Evolutionary conservation across 331 rosid species (phyloP).

Genomic region (Erythrophleum ivorense): DNA sequence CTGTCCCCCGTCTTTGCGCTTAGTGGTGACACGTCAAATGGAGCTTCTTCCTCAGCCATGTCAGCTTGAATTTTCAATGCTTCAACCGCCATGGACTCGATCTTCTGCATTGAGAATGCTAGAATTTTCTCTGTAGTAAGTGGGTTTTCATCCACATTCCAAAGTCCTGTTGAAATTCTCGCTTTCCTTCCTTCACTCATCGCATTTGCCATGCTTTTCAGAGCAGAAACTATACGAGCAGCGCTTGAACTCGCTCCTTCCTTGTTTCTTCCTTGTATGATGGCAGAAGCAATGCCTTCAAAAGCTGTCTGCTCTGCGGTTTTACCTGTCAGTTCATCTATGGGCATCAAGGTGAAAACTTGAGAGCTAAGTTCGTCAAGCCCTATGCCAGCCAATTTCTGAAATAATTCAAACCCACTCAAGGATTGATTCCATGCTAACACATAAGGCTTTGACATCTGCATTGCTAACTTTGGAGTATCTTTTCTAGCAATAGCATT

Average conservation of each 20-base stretch:
- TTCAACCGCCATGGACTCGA: constrained; percentile 79
- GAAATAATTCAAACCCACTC: constrained; percentile 82
- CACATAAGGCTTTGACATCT: constrained; percentile 76
- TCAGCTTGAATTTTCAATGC: constrained; percentile 88
- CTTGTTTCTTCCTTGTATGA: constrained; percentile 89
- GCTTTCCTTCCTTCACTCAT: constrained; percentile 79
- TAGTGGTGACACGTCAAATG: constrained; percentile 83
- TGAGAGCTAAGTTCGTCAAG: constrained; percentile 70
- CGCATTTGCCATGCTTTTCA: constrained; percentile 67
- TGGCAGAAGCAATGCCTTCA: constrained; percentile 89
- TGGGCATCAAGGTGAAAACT: constrained; percentile 62
- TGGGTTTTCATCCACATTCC: constrained; percentile 77
- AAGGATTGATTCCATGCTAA: constrained; percentile 53
- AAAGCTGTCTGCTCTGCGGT: constrained; percentile 97
- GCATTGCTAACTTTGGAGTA: constrained; percentile 88
- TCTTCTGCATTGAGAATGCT: constrained; percentile 74
- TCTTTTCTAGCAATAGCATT: constrained; percentile 58
- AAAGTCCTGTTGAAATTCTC: constrained; percentile 81
- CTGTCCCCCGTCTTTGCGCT: constrained; percentile 43
- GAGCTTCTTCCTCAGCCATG: constrained; percentile 88
- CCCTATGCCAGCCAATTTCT: constrained; percentile 74
- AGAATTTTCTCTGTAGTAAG: constrained; percentile 72
- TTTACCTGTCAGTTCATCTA: constrained; percentile 85
- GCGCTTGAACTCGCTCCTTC: constrained; percentile 96
- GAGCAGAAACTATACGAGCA: constrained; percentile 70